These are phyloP conservation scores for Curvularia hawaiiensis DNA, from an alignment of 2,329 filamentous ascomycete genomes.

Conservation along the genomic window DNA sequence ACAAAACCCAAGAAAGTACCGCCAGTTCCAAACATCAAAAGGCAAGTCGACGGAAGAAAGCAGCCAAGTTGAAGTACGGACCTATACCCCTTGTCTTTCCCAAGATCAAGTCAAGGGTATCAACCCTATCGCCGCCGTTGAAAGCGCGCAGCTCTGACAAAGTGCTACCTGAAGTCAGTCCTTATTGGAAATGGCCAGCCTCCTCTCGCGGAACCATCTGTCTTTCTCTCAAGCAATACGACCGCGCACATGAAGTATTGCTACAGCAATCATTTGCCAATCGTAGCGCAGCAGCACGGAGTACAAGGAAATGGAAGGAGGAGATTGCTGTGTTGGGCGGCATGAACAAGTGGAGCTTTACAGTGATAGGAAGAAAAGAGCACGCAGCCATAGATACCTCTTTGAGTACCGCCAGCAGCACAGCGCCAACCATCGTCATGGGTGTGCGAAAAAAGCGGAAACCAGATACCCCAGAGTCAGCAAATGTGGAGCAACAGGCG, in stretches of 20 bases:
- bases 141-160: conserved; percentile 50
- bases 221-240: conserved; percentile 68
- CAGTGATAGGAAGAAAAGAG: conserved; percentile 35
- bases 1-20: conserved; percentile 23
- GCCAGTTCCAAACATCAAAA: conserved; percentile 23
- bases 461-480: conserved; percentile 23
- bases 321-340: conserved; percentile 61
- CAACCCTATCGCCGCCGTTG: conserved; percentile 51
- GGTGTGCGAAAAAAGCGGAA: conserved; percentile 46
- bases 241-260: conserved; percentile 70
- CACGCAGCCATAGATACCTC: not conserved
- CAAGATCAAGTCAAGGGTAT: conserved; percentile 62
- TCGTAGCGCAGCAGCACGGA: conserved; percentile 64
- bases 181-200: conserved; percentile 70
- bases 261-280: conserved; percentile 76
- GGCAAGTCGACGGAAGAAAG: conserved; percentile 25
- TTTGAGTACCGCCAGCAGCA: conserved; percentile 6
- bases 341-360: conserved; percentile 35
- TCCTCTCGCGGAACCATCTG: conserved; percentile 67
- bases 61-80: conserved; percentile 53
- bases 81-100: conserved; percentile 68
- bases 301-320: conserved; percentile 71
- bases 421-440: conserved; percentile 31
- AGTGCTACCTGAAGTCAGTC: conserved; percentile 56
- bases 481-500: conserved; percentile 5